These are phyloP conservation scores for Pneumocystis sp. DNA, from an alignment of 1,139 yeast species.

Conservation along the genomic window DNA sequence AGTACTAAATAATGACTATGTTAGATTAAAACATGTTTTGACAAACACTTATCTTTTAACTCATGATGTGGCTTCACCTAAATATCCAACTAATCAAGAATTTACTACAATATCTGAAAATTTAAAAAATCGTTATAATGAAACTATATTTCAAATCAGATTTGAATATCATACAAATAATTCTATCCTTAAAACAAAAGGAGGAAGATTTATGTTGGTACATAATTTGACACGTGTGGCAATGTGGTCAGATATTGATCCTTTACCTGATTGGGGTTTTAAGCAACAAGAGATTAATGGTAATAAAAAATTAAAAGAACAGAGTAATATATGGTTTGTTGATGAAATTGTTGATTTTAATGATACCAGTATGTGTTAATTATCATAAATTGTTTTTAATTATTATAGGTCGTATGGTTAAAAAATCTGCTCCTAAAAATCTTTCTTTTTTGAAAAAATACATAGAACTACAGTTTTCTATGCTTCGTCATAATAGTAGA, in stretches of 20 bases:
- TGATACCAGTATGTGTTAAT: conserved; percentile 40
- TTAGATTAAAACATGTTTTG: conserved; percentile 68
- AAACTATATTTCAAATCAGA: conserved; percentile 66
- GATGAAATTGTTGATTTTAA: conserved; percentile 55
- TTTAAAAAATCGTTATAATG: conserved; percentile 43
- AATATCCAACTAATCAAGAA: conserved; percentile 79
- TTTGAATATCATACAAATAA: conserved; percentile 38
- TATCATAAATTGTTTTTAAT: conserved; percentile 19
- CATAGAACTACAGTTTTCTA: conserved; percentile 70
- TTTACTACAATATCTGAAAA: conserved; percentile 60
- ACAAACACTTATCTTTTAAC: conserved; percentile 70
- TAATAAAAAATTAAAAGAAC: conserved; percentile 59
- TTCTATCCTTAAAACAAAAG: conserved; percentile 50
- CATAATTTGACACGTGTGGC: conserved; percentile 85
- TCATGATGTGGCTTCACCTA: conserved; percentile 97
- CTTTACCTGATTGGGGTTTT: conserved; percentile 90
- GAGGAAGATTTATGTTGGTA: conserved; percentile 49
- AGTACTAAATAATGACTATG: conserved; percentile 45
- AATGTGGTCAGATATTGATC: conserved; percentile 76
- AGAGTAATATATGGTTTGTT: conserved; percentile 58
- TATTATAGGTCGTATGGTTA: conserved; percentile 10
- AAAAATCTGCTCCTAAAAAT: conserved; percentile 38
- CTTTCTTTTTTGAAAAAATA: conserved; percentile 72
- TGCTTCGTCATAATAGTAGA: conserved; percentile 88
- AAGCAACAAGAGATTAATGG: conserved; percentile 90